phyloP scores from a whole-genome alignment of 2,329 filamentous ascomycete species.

The Myriosclerotinia duriaeana region DNA sequence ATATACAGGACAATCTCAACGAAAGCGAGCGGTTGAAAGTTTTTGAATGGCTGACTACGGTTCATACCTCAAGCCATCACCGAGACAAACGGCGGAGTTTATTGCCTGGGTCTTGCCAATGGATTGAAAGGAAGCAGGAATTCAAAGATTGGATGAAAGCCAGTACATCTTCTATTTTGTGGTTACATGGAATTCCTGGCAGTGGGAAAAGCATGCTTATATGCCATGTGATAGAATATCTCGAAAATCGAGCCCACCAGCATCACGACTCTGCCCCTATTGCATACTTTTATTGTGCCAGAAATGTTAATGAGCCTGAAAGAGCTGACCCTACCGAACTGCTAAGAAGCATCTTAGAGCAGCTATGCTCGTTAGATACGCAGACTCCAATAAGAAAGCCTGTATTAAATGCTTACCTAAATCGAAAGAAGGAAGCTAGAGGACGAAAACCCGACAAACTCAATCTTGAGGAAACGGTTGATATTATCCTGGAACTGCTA shows the following conservation, averaged over 20 bases:
- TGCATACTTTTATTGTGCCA: constrained; percentile 39
- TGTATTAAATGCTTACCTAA: not conserved
- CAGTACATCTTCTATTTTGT: constrained; percentile 40
- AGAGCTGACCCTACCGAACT: constrained; percentile 32
- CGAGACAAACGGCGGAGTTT: not conserved
- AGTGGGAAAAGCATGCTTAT: constrained; percentile 42
- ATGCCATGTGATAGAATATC: constrained; percentile 26
- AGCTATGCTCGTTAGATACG: constrained; percentile 17
- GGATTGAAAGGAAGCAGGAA: constrained; percentile 29
- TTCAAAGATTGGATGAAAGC: constrained; percentile 38
- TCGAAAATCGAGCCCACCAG: not conserved
- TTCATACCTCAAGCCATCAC: not conserved
- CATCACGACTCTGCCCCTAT: constrained; percentile 2
- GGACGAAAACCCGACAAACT: constrained; percentile 8
- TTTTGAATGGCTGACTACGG: constrained; percentile 1
- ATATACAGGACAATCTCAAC: not conserved
- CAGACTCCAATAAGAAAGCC: constrained; percentile 5
- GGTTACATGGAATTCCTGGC: constrained; percentile 41
- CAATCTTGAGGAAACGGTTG: constrained; percentile 7
- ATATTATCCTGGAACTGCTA: constrained; percentile 17
- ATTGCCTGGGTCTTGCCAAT: constrained; percentile 32
- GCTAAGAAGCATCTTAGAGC: constrained; percentile 32
- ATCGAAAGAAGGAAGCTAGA: constrained; percentile 5
- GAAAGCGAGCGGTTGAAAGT: not conserved
- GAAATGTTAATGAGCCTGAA: constrained; percentile 33